phyloP scores from a whole-genome alignment of 306 rosid species.

The Crotalaria pallida region DNA sequence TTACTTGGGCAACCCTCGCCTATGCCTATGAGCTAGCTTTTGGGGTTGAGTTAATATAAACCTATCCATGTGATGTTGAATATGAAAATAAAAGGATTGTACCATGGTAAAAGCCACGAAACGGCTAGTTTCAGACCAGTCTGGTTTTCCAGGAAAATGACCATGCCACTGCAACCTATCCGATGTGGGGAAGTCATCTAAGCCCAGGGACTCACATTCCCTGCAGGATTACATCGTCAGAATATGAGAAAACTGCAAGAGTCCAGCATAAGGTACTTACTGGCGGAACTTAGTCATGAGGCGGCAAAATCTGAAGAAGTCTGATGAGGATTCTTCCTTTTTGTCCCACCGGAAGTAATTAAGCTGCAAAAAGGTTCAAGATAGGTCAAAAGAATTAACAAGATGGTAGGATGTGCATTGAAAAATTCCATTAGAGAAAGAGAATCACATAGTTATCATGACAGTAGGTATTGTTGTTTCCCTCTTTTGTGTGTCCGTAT shows the following conservation, averaged over 20 bases:
- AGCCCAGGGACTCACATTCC: slow-evolving; percentile 84
- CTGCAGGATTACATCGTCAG: slow-evolving; percentile 43
- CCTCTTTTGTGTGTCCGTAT: slow-evolving; percentile 97
- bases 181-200: slow-evolving; percentile 82
- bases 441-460: slow-evolving; percentile 78
- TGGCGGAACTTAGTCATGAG: slow-evolving; percentile 70
- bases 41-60: background rate
- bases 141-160: slow-evolving; percentile 68
- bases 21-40: no score
- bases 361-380: slow-evolving; percentile 45
- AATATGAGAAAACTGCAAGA: slow-evolving; percentile 6
- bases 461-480: slow-evolving; percentile 97
- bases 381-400: slow-evolving; percentile 14
- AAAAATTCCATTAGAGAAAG: slow-evolving; percentile 20
- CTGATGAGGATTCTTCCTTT: slow-evolving; percentile 69
- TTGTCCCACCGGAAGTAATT: slow-evolving; percentile 92
- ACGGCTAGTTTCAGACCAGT: slow-evolving; percentile 87
- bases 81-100: slow-evolving; percentile 14
- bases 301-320: slow-evolving; percentile 79
- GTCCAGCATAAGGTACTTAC: slow-evolving; percentile 33
- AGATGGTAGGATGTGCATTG: slow-evolving; percentile 5
- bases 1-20: no score
- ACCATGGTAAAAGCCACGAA: slow-evolving; percentile 91
- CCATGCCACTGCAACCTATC: slow-evolving; percentile 97
- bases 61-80: background rate